Conservation (phyloP, 768 basidiomycete genomes). For the Scleroderma bovista region DNA sequence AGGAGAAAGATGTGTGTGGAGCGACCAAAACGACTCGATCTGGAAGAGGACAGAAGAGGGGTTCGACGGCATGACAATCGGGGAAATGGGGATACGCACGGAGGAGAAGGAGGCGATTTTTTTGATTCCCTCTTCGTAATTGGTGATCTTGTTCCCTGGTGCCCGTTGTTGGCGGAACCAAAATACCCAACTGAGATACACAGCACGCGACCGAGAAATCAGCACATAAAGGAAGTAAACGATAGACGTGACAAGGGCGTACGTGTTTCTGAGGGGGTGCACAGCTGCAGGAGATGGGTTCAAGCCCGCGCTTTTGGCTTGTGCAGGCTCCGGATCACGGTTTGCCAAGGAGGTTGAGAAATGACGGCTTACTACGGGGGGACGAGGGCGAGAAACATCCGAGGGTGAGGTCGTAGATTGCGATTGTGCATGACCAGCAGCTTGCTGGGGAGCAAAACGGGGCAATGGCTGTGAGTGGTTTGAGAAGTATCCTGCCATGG, state of each 20-base stretch:
- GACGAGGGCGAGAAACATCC: conserved; percentile 36
- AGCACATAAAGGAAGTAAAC: conserved; percentile 8
- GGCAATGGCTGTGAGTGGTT: conserved; percentile 68
- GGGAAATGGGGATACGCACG: conserved; percentile 36
- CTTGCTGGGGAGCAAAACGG: conserved; percentile 57
- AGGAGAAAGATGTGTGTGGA: conserved; percentile 86
- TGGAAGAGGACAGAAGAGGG: conserved; percentile 28
- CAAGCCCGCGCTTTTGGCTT: conserved; percentile 34
- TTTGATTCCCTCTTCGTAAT: conserved; percentile 94
- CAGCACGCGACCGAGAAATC: conserved; percentile 4
- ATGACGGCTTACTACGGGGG: conserved; percentile 63
- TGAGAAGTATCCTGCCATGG: conserved; percentile 74
- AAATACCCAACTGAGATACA: conserved; percentile 68
- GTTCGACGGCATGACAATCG: conserved; percentile 6
- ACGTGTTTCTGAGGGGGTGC: conserved; percentile 83
- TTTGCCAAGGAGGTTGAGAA: conserved; percentile 61
- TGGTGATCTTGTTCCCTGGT: conserved; percentile 83
- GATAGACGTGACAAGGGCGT: conserved; percentile 53
- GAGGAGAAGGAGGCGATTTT: conserved; percentile 87
- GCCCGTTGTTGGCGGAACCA: conserved; percentile 90
- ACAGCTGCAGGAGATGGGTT: conserved; percentile 33
- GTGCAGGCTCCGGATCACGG: conserved; percentile 27
- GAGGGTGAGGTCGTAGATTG: neutral
- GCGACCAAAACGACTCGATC: conserved; percentile 94
- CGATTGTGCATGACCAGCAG: conserved; percentile 20